These are phyloP conservation scores for Polytrichum commune DNA, from an alignment of 225 moss, liverwort and hornwort genomes.

Conservation along the genomic window DNA sequence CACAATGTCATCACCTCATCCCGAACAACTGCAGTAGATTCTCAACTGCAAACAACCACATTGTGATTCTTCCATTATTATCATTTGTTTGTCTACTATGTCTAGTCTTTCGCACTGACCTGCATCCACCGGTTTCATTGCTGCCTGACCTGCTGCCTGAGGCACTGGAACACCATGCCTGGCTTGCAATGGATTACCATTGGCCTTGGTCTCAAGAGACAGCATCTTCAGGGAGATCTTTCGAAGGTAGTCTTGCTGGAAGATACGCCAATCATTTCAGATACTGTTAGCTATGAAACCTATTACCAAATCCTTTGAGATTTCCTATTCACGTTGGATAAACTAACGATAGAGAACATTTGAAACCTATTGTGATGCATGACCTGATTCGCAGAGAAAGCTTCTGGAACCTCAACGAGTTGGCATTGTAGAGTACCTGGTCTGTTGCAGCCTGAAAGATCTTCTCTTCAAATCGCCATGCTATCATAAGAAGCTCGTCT, in stretches of 20 bases:
- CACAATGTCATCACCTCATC: too few relatives aligned
- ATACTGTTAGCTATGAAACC: neutral
- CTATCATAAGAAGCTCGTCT: constrained; percentile 62
- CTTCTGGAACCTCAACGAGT: too few relatives aligned
- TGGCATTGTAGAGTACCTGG: constrained; percentile 30
- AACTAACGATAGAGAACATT: too few relatives aligned
- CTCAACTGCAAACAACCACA: too few relatives aligned
- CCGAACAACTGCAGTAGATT: too few relatives aligned
- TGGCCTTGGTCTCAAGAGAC: constrained; percentile 85
- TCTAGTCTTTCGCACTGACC: constrained; percentile 14
- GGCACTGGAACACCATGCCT: constrained; percentile 40
- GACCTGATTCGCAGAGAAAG: too few relatives aligned
- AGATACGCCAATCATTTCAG: neutral
- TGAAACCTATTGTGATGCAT: too few relatives aligned
- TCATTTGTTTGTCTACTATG: too few relatives aligned
- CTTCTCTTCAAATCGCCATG: constrained; percentile 74
- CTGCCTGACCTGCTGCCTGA: constrained; percentile 35
- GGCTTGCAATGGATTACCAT: constrained; percentile 45
- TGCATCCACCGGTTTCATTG: constrained; percentile 46
- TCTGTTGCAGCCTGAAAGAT: constrained; percentile 72
- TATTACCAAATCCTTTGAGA: too few relatives aligned
- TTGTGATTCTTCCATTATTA: too few relatives aligned
- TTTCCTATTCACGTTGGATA: too few relatives aligned
- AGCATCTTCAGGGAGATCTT: constrained; percentile 98
- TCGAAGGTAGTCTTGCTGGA: constrained; percentile 94